These are phyloP conservation scores for Cutaneotrichosporon cutaneum DNA, from an alignment of 1,284 basidiomycete genomes.

Conservation along the genomic window DNA sequence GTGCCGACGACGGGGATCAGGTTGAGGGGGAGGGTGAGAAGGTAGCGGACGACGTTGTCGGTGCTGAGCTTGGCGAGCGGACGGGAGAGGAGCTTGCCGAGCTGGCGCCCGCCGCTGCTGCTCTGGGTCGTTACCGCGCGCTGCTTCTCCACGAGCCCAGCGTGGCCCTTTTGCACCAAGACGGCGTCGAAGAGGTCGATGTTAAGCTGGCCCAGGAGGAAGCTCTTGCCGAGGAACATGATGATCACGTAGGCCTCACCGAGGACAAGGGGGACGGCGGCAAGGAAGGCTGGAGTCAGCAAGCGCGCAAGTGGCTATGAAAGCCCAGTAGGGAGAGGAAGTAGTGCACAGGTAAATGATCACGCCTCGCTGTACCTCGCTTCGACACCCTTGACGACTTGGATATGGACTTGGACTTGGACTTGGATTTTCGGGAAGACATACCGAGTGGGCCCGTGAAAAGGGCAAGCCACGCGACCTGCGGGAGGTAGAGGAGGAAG, in stretches of 20 bases:
- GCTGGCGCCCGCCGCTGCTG: conserved; percentile 36
- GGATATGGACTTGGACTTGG: not conserved
- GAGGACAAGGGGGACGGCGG: conserved; percentile 55
- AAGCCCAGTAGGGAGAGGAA: not conserved
- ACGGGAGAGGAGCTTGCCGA: conserved; percentile 51
- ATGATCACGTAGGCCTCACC: conserved; percentile 55
- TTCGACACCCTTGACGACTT: not conserved
- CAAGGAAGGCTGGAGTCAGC: conserved; percentile 46
- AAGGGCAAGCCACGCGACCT: conserved; percentile 64
- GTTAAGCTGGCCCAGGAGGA: conserved; percentile 57
- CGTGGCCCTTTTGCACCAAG: conserved; percentile 51
- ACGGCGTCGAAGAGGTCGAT: conserved; percentile 55
- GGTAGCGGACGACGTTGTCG: conserved; percentile 50
- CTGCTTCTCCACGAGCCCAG: conserved; percentile 50
- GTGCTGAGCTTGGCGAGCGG: conserved; percentile 48
- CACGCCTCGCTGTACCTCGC: not conserved
- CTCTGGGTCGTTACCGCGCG: conserved; percentile 39
- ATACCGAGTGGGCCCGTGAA: conserved; percentile 62
- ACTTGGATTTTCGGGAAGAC: conserved; percentile 8
- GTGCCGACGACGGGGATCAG: conserved; percentile 68
- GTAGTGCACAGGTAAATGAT: conserved; percentile 1
- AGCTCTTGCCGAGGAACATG: conserved; percentile 56
- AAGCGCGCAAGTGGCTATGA: not conserved
- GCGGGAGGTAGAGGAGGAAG: conserved; percentile 67
- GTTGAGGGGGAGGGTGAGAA: conserved; percentile 57